Evolutionary conservation across 2,329 filamentous ascomycete species (phyloP).

Genomic region (Arthrocladium fulminans): DNA sequence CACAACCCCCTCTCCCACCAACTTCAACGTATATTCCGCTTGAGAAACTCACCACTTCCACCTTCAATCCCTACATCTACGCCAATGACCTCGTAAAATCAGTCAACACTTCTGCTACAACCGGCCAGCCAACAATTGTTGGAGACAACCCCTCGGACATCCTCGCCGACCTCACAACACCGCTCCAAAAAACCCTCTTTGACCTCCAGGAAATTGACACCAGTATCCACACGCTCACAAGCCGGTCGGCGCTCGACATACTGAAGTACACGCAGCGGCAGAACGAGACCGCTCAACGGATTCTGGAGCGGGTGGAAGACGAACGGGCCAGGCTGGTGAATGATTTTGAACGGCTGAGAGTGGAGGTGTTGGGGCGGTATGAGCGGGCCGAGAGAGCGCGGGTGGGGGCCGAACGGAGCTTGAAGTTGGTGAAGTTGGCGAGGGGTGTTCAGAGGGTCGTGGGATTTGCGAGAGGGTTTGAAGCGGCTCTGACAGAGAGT

Average conservation of each 20-base stretch:
- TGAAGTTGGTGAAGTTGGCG: conserved; percentile 69
- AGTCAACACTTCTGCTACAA: conserved; percentile 67
- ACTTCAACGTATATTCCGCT: conserved; percentile 72
- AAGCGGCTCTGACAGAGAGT: conserved; percentile 72
- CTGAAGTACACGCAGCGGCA: conserved; percentile 69
- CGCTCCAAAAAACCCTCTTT: conserved; percentile 85
- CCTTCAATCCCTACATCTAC: conserved; percentile 72
- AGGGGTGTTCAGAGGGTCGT: conserved; percentile 69
- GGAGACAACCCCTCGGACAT: conserved; percentile 57
- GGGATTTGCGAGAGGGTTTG: conserved; percentile 73
- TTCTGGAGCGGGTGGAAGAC: conserved; percentile 67
- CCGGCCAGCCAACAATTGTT: not conserved
- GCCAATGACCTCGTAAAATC: conserved; percentile 80
- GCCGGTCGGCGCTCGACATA: conserved; percentile 70
- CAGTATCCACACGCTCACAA: conserved; percentile 83
- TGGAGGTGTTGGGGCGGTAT: conserved; percentile 77
- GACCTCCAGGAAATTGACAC: conserved; percentile 96
- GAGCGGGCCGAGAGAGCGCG: conserved; percentile 77
- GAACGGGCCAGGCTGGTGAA: conserved; percentile 74
- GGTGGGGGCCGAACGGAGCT: conserved; percentile 65
- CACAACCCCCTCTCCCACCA: not conserved
- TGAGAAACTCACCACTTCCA: conserved; percentile 74
- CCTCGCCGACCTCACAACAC: conserved; percentile 85
- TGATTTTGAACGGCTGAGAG: conserved; percentile 76
- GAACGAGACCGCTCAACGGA: conserved; percentile 60